A percentile compares a stretch with the other conserved stretches of the same genome.
Evolutionary conservation across 2,329 filamentous ascomycete genomes (phyloP).

Genomic region (Scleromitrula shiraiana): DNA sequence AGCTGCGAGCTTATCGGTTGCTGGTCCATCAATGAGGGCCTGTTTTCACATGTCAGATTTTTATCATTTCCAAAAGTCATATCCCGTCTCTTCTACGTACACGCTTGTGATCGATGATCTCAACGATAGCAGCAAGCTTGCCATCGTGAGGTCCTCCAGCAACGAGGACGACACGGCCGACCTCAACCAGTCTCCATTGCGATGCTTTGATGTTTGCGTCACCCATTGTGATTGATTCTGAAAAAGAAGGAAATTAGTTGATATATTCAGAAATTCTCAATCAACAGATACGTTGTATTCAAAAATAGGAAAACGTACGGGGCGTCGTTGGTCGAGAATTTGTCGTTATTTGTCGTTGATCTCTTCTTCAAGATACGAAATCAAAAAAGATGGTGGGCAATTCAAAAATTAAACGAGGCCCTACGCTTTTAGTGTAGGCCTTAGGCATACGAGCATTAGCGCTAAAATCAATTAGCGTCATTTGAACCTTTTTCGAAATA

Average conservation of each 20-base stretch:
- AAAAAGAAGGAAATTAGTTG: constrained; percentile 25
- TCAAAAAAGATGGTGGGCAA: constrained; percentile 9
- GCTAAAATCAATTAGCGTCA: neutral
- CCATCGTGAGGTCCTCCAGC: constrained; percentile 71
- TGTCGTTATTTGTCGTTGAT: constrained; percentile 21
- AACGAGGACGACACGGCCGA: constrained; percentile 94
- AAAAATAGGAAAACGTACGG: constrained; percentile 24
- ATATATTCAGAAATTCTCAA: neutral
- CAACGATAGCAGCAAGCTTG: constrained; percentile 88
- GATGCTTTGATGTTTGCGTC: constrained; percentile 75
- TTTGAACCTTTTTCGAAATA: neutral
- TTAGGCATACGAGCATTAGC: constrained; percentile 7
- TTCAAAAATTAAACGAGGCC: constrained; percentile 18
- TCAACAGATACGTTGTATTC: constrained; percentile 5
- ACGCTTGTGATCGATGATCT: constrained; percentile 99
- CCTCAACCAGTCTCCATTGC: constrained; percentile 88
- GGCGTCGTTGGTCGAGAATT: constrained; percentile 25
- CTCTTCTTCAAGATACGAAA: constrained; percentile 7
- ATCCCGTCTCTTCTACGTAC: constrained; percentile 56
- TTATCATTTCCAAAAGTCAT: too few species aligned
- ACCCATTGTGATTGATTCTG: constrained; percentile 64
- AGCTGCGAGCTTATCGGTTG: constrained; percentile 67
- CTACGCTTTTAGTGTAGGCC: constrained; percentile 13
- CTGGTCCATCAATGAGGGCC: constrained; percentile 94
- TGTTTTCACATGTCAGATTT: constrained; percentile 37